Evolutionary conservation across 768 basidiomycete species (phyloP), one percentile per base, ranked within the genome.

Genomic region (Exsudoporus frostii): DNA sequence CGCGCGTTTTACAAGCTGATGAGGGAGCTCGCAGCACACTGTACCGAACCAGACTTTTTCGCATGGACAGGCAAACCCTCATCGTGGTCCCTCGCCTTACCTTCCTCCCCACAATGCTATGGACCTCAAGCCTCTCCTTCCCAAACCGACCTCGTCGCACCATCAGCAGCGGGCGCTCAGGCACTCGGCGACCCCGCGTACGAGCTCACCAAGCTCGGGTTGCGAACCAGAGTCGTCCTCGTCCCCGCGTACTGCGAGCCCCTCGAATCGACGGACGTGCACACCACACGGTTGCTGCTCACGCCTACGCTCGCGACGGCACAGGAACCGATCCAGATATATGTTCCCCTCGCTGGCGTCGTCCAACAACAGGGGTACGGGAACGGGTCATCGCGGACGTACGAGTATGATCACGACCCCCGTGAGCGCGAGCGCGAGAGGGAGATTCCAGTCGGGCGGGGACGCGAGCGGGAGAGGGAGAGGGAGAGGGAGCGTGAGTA

Each of bases 171-270:
- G 20, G 14, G 32, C 15, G 11, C 6, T 3, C 4, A 22, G 15
- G 34, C 54, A 3, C 46, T 66, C 9, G 64, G 64, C 0, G 64
- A 65, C 29, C 58, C 64, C n/a, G 27, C 48, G 14, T 65, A 54
- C 37, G 64, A 63, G 50, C 50, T 66, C 38, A 60, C 52, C 45
- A 65, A 66, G 50, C 56, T 65, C 30, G 64, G 64, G 5, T 47
- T 65, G 15, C 61, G 38, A 10, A n/a, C 44, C 27, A 47, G 44
- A 25, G 54, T 65, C 36, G 44, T 63, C 13, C 49, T 65, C 8
- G 58, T 65, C n/a, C 64, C 64, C 6, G 36, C 50, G 13, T 58
- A 65, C 25, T 63, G 58, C n/a, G 64, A 65, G 7, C 52, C 40
- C 0, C 56, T 65, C 30, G 64, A 65, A 0, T 25, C 33, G n/a